Evolutionary conservation across 1,284 basidiomycete species (phyloP).

Genomic region (Mycosarcoma mackinlayi): DNA sequence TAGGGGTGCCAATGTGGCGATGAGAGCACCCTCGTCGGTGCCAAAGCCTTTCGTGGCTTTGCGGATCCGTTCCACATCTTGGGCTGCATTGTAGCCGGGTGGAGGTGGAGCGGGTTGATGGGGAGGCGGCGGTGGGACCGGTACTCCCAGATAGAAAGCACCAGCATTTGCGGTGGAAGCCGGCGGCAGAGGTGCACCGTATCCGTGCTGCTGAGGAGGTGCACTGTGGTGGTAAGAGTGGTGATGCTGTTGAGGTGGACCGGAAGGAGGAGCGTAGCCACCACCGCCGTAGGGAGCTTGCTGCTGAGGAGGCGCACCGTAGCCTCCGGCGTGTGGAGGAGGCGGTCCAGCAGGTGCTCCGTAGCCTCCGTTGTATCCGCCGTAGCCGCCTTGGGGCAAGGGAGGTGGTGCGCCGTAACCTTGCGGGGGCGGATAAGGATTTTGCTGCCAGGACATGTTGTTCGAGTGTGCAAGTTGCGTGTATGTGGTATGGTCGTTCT

Average conservation of each 20-base stretch:
- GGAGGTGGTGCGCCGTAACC: slow-evolving; percentile 49
- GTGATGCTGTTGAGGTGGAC: slow-evolving; percentile 25
- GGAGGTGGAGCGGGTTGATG: slow-evolving; percentile 52
- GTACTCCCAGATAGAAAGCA: slow-evolving; percentile 56
- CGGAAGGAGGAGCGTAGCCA: slow-evolving; percentile 37
- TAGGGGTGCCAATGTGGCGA: slow-evolving; percentile 54
- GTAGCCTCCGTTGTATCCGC: slow-evolving; percentile 29
- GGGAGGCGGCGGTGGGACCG: slow-evolving; percentile 61
- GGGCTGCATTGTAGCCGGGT: slow-evolving; percentile 57
- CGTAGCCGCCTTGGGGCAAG: slow-evolving; percentile 42
- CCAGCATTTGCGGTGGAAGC: slow-evolving; percentile 11
- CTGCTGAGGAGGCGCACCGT: slow-evolving; percentile 40
- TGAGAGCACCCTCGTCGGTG: slow-evolving; percentile 59
- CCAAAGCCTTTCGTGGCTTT: slow-evolving; percentile 68
- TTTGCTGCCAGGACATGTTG: slow-evolving; percentile 52
- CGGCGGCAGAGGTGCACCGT: slow-evolving; percentile 49
- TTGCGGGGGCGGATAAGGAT: slow-evolving; percentile 41
- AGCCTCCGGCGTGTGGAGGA: slow-evolving; percentile 31
- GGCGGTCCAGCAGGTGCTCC: slow-evolving; percentile 22
- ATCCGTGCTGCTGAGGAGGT: slow-evolving; percentile 37
- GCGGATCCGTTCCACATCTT: slow-evolving; percentile 61
- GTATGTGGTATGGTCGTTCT: neutral
- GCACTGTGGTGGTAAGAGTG: slow-evolving; percentile 19
- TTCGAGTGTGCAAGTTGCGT: neutral
- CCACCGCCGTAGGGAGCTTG: slow-evolving; percentile 26